Evolutionary conservation across 108 stramenopile species (phyloP), one percentile per base, ranked within the genome.

Genomic region (Pseudonitzschia pungens): DNA sequence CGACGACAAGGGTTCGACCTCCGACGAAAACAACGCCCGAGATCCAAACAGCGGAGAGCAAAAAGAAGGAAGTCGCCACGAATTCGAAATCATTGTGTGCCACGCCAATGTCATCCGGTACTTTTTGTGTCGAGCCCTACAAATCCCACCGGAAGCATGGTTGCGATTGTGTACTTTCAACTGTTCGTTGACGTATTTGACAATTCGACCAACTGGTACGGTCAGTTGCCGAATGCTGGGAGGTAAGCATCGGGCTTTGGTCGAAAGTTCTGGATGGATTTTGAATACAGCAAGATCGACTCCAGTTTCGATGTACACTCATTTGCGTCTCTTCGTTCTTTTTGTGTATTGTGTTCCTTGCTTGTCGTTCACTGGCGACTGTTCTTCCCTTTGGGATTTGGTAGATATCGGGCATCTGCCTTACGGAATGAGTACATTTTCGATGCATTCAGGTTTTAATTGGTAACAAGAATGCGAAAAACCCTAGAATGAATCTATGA

Each of bases 101-200:
- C 97, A 97, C 67, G 97, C 89, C 69, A 97, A 96, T 67, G 95
- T 97, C n/a, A 97, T 97, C 82, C 92, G 97, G 11, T 97, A 96
- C 81, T 94, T 96, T 71, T 80, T 95, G 27, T 88, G 93, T 65
- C 87, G 97, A 2, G 97, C 97, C 4, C 70, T 97, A 64, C 97
- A 97, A 70, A 57, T 97, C 6, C 95, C 95, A 71, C 95, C 95
- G 0, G 94, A 96, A 72, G 94, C 94, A 26, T 97, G 95, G 95
- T 78, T 96, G 16, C 83, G 97, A 41, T 77, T 92, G 26, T 92
- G 93, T 62, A 89, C 87, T 15, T 96, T 95, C 77, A 97, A 97
- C 78, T 95, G 93, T 76, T 83, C 83, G 33, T 64, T 97, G 71
- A 94, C 94, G 14, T 93, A 94, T 67, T 67, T 97, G 21, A 89